These are phyloP conservation scores for Ascoidea asiatica DNA, from an alignment of 805 yeast genomes.

Conservation along the genomic window DNA sequence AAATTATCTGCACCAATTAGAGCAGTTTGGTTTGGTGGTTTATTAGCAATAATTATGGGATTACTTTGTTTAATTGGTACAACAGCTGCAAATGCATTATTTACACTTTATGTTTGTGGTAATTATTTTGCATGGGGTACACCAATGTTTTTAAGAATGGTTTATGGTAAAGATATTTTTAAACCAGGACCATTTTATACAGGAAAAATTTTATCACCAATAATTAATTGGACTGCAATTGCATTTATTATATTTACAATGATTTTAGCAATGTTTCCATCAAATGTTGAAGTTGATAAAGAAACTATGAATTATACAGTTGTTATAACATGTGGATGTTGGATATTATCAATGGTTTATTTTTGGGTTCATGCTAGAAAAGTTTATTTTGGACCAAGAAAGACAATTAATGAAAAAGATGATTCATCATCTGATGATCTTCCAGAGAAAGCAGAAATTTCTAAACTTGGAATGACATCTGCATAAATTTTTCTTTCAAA, in stretches of 20 bases:
- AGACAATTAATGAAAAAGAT: conserved; percentile 1
- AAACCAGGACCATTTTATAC: conserved; percentile 56
- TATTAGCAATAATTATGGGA: conserved; percentile 23
- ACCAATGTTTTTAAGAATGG: conserved; percentile 24
- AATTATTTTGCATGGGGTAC: conserved; percentile 27
- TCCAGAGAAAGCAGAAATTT: not conserved
- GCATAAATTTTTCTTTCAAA: too few relatives aligned
- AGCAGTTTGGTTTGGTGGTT: conserved; percentile 35
- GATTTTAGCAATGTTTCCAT: conserved; percentile 50
- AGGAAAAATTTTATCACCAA: conserved; percentile 34
- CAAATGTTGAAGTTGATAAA: conserved; percentile 20
- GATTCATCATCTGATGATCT: not conserved
- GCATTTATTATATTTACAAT: conserved; percentile 40
- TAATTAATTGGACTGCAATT: conserved; percentile 32
- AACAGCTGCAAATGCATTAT: conserved; percentile 30
- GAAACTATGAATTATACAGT: conserved; percentile 59
- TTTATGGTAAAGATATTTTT: conserved; percentile 35
- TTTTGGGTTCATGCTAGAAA: conserved; percentile 39
- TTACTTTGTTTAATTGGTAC: conserved; percentile 25
- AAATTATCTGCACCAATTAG: conserved; percentile 48
- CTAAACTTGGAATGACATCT: not conserved
- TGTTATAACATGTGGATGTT: conserved; percentile 48
- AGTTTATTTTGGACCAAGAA: conserved; percentile 41
- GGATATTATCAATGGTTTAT: conserved; percentile 41
- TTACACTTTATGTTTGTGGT: conserved; percentile 28